Base-by-base conservation (phyloP, 2,329 filamentous ascomycete species). In the Alternaria triticina region DNA sequence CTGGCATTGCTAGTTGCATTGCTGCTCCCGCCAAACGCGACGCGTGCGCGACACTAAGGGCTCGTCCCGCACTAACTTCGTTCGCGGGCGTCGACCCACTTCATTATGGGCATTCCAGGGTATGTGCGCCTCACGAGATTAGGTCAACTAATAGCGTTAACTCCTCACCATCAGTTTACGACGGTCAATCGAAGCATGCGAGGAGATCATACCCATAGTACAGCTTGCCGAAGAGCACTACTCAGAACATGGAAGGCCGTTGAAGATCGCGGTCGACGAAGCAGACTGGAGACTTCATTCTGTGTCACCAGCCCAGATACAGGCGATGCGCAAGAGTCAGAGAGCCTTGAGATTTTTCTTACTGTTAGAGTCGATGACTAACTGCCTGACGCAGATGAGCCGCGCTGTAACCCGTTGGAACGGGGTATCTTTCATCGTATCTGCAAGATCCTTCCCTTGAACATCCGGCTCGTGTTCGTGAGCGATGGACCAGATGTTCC, bases 381-480 rank as follows among this genome's bases (percentile, higher is more conserved):
- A 33, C 30, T 33, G 13, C 13, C 30, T 33, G 30, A 33, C 13
- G 13, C 30, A 33, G 30, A 33, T 33, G 30, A 33, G 30, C 30
- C 30, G 30, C 30, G 30, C 30, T 33, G 30, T 33, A 33, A 33
- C 30, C 30, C 30, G 30, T 6, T 33, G 13, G 30, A 33, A 33
- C 30, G 30, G 30, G 30, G 30, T 33, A 79, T 82, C 36, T 72
- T 82, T 25, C 80, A 72, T 66, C 74, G 79, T 9, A 73, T 85
- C 61, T 69, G 83, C 51, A 79, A 81, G 4, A 79, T 87, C 2
- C 76, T 85, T 23, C 79, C 81, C 25, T 77, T 84, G 11, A 82
- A 85, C 15, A 82, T 88, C 9, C 80, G 85, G 40, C 78, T 84
- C 1, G 66, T 87, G 5, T 86, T 88, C 60, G 82, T 88, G 6